Percentiles rank a stretch among this genome's conserved stretches.
phyloP scores from a whole-genome alignment of 148 eudicot genomes.

The Rhododendron simsii region DNA sequence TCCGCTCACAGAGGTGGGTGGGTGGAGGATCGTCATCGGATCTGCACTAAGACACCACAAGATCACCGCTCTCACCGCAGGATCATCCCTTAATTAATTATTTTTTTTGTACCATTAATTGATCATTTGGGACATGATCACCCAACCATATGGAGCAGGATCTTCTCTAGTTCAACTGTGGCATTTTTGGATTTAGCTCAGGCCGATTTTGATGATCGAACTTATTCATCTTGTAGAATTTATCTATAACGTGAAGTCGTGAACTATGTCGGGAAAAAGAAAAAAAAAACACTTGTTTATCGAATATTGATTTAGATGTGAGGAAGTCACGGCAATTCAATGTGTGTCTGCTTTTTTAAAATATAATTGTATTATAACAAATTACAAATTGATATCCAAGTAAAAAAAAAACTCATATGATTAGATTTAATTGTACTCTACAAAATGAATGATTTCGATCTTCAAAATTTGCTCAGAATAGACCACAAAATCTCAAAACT shows the following conservation, averaged over 20 bases:
- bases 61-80: no score
- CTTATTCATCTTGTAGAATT: no score
- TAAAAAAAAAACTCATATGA: not conserved
- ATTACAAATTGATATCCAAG: not conserved
- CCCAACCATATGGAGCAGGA: not conserved
- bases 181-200: not conserved
- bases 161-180: not conserved
- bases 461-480: not conserved
- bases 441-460: not conserved
- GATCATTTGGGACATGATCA: not conserved
- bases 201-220: not conserved
- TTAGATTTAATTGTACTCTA: not conserved
- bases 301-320: not conserved
- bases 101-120: no score
- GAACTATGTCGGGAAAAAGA: not conserved
- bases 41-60: no score
- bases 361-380: not conserved
- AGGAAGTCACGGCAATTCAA: not conserved
- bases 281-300: not conserved
- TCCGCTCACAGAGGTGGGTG: no score
- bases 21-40: no score
- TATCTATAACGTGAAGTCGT: no score
- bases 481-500: not conserved
- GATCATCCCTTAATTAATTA: no score
- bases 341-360: not conserved